A percentile compares a stretch with the other conserved stretches of the same genome.
Conservation (phyloP, 2,329 filamentous ascomycete species). For the Xylariaceae sp. region DNA sequence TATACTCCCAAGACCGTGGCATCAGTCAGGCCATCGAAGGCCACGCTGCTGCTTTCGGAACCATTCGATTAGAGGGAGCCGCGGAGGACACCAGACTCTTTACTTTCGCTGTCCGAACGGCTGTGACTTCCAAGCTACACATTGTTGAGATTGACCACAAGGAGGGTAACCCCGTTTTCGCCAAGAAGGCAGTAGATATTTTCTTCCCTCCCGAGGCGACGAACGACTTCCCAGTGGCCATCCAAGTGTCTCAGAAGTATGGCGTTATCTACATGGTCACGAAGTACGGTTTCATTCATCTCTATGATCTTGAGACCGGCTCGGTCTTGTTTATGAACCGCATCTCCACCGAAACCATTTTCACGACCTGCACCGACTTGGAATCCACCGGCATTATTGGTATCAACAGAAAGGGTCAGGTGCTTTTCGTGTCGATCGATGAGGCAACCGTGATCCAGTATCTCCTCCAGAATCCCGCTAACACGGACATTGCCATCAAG, state of each 20-base stretch:
- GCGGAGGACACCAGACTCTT: slow-evolving; percentile 91
- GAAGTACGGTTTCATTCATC: slow-evolving; percentile 98
- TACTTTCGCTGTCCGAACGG: slow-evolving; percentile 88
- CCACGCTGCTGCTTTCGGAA: slow-evolving; percentile 91
- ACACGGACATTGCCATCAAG: slow-evolving; percentile 89
- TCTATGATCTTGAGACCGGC: slow-evolving; percentile 95
- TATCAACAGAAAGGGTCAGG: slow-evolving; percentile 96
- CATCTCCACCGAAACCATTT: slow-evolving; percentile 98
- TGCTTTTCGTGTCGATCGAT: slow-evolving; percentile 88
- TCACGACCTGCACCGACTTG: slow-evolving; percentile 81
- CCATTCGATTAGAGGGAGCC: slow-evolving; percentile 80
- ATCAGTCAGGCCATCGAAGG: slow-evolving; percentile 98
- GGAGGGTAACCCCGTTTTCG: slow-evolving; percentile 79
- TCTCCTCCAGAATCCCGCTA: slow-evolving; percentile 92
- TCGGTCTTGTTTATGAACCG: slow-evolving; percentile 99
- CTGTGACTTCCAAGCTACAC: slow-evolving; percentile 88
- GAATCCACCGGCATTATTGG: slow-evolving; percentile 85
- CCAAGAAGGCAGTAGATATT: slow-evolving; percentile 95
- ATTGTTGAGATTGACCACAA: slow-evolving; percentile 96
- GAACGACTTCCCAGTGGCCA: slow-evolving; percentile 96
- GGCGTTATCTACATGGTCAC: slow-evolving; percentile 96
- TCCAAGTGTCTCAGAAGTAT: slow-evolving; percentile 96
- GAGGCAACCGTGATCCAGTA: slow-evolving; percentile 90
- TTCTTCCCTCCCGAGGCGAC: slow-evolving; percentile 95
- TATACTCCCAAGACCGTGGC: slow-evolving; percentile 91